Evolutionary conservation across 1,284 basidiomycete species (phyloP).

Genomic region (Athelia psychrophila): DNA sequence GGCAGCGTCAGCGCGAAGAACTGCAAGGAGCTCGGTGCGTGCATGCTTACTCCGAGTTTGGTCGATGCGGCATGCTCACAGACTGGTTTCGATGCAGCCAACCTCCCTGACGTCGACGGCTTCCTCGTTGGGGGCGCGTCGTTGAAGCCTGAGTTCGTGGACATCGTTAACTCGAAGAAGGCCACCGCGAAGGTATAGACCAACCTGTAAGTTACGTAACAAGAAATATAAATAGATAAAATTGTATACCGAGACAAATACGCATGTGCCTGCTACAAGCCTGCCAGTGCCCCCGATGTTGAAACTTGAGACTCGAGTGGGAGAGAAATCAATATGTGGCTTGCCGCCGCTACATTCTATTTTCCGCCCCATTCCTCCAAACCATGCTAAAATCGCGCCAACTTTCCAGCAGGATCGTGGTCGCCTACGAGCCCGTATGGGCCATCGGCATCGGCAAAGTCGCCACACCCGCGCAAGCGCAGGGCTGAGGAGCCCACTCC

Average conservation of each 20-base stretch:
- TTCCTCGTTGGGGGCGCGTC: slow-evolving; percentile 99
- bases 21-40: slow-evolving; percentile 81
- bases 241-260: no score
- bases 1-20: slow-evolving; percentile 91
- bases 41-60: neutral
- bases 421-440: slow-evolving; percentile 98
- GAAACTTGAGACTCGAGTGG: no score
- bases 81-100: slow-evolving; percentile 40
- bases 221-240: neutral
- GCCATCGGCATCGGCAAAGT: slow-evolving; percentile 98
- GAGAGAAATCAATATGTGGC: no score
- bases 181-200: neutral
- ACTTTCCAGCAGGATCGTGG: slow-evolving; percentile 74
- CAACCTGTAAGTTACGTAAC: neutral
- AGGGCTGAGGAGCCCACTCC: slow-evolving; percentile 89
- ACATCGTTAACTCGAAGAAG: slow-evolving; percentile 82
- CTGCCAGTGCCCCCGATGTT: no score
- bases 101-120: slow-evolving; percentile 90
- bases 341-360: no score
- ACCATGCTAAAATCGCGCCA: no score
- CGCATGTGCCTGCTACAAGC: no score
- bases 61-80: slow-evolving; percentile 4
- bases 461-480: slow-evolving; percentile 88
- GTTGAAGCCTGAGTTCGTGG: slow-evolving; percentile 94
- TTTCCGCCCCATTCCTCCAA: no score